These are phyloP conservation scores for Suillus ampliporus DNA, from an alignment of 768 basidiomycete genomes.

Conservation along the genomic window DNA sequence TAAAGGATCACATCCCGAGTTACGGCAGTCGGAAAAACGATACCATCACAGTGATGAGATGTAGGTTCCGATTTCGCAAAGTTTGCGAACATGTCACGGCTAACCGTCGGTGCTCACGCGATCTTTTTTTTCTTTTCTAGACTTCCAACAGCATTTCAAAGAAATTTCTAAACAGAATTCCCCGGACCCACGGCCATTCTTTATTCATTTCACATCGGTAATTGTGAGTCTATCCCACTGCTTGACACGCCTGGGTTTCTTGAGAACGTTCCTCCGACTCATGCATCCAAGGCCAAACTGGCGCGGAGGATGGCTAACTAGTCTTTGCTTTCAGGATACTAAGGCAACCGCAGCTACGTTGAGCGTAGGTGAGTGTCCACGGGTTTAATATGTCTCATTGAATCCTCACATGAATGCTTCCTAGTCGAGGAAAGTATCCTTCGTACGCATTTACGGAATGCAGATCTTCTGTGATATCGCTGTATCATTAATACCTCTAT, in stretches of 20 bases:
- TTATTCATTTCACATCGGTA: constrained; percentile 77
- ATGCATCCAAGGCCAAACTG: neutral
- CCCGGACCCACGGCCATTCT: constrained; percentile 68
- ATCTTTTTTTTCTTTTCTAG: constrained; percentile 40
- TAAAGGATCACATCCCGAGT: constrained; percentile 73
- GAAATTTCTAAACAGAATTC: constrained; percentile 70
- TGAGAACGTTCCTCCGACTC: constrained; percentile 5
- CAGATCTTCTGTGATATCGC: constrained; percentile 64
- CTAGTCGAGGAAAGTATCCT: constrained; percentile 78
- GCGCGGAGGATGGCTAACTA: constrained; percentile 12
- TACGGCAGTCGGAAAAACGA: constrained; percentile 79
- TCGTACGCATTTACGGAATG: constrained; percentile 69
- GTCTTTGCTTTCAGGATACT: constrained; percentile 59
- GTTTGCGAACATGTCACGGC: constrained; percentile 11
- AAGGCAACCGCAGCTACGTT: constrained; percentile 75
- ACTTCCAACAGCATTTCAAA: constrained; percentile 82
- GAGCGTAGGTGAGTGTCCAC: constrained; percentile 56
- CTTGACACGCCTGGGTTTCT: constrained; percentile 14
- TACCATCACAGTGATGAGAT: constrained; percentile 68
- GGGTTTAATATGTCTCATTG: neutral
- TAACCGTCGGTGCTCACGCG: constrained; percentile 15
- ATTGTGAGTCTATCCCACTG: constrained; percentile 55
- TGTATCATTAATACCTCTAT: constrained; percentile 14
- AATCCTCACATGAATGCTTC: constrained; percentile 10
- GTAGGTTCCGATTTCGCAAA: constrained; percentile 46